phyloP scores from a whole-genome alignment of 1,284 basidiomycete genomes.

The Ganoderma lucidum region DNA sequence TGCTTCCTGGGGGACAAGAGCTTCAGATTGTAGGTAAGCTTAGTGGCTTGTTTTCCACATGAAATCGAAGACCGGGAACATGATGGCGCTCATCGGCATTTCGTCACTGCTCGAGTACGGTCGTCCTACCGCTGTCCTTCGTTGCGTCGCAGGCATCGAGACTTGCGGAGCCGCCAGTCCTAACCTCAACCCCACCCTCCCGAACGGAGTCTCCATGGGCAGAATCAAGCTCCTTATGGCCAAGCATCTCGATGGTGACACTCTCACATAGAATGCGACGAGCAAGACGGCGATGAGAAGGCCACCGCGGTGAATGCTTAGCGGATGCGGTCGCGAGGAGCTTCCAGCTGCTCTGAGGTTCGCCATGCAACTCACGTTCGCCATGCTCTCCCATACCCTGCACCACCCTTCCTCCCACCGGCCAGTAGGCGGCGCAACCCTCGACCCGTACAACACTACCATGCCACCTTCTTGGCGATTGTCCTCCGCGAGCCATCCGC shows the following conservation, averaged over 20 bases:
- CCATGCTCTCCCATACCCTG: constrained; percentile 79
- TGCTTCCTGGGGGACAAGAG: constrained; percentile 89
- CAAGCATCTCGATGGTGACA: constrained; percentile 50
- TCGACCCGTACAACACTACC: constrained; percentile 90
- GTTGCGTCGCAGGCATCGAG: constrained; percentile 57
- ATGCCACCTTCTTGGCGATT: constrained; percentile 87
- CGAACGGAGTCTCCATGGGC: constrained; percentile 32
- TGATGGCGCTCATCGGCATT: constrained; percentile 92
- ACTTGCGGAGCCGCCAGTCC: constrained; percentile 37
- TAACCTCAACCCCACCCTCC: constrained; percentile 31
- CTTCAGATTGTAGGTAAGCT: constrained; percentile 74
- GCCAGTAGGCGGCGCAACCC: constrained; percentile 60
- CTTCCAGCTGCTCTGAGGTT: constrained; percentile 72
- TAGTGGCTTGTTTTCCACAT: constrained; percentile 3
- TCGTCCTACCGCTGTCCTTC: constrained; percentile 74
- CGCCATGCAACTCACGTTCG: constrained; percentile 83
- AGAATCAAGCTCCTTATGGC: constrained; percentile 47
- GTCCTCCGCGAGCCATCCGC: constrained; percentile 69
- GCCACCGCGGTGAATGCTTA: constrained; percentile 13
- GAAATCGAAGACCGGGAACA: constrained; percentile 84
- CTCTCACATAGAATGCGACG: constrained; percentile 78
- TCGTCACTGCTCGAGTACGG: constrained; percentile 90
- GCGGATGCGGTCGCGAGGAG: constrained; percentile 28
- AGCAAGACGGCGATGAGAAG: constrained; percentile 62
- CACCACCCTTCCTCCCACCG: constrained; percentile 69